Evolutionary conservation across 1,284 basidiomycete species (phyloP), one percentile per base, ranked within the genome.

Genomic region (Golubevia pallescens): DNA sequence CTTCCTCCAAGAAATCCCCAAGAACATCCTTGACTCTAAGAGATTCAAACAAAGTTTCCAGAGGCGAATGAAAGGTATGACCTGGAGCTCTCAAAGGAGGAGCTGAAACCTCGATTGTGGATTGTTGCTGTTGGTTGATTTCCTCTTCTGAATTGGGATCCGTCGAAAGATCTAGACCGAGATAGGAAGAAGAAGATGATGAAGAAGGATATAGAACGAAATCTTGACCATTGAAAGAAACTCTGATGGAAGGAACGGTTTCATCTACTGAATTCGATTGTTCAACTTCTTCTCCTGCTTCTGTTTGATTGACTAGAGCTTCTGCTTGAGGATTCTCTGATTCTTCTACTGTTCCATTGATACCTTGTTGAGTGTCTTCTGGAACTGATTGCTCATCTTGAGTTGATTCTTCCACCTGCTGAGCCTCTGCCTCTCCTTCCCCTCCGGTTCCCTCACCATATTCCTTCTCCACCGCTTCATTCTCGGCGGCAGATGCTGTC

Each of bases 1-100:
- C 69, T 10, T 78, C 77, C 48, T 84, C 81, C 42, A 84, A 72
- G 59, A 84, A 84, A n/a, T 83, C 81, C 57, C 81, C 81, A 0
- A 84, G 74, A 1, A 78, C 77, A 2, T 74, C 67, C 34, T 70
- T 70, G 16, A 80, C 71, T 23, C 81, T 62, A 16, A 84, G 63
- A 14, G 75, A 63, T 1, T 63, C 65, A 34, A 82, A 83, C n/a
- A 84, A 62, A 34, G 65, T 65, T 34, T 79, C 77, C 13, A 84
- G 74, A 0, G 80, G 75, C 58, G 77, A 71, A 69, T 74, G 70
- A 55, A 82, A 75, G 8, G 71, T 65, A 24, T 75, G 67, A n/a
- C 69, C 57, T 1, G 66, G 48, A 2, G 77, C 57, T 10, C 62
- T 62, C 20, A 83, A 69, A 20, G 60, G 69, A 1, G 78, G 80